Percentiles rank a stretch among this genome's conserved stretches.
These are phyloP conservation scores for Pseudogymnoascus sp. DNA, from an alignment of 2,329 filamentous ascomycete species.

Conservation along the genomic window DNA sequence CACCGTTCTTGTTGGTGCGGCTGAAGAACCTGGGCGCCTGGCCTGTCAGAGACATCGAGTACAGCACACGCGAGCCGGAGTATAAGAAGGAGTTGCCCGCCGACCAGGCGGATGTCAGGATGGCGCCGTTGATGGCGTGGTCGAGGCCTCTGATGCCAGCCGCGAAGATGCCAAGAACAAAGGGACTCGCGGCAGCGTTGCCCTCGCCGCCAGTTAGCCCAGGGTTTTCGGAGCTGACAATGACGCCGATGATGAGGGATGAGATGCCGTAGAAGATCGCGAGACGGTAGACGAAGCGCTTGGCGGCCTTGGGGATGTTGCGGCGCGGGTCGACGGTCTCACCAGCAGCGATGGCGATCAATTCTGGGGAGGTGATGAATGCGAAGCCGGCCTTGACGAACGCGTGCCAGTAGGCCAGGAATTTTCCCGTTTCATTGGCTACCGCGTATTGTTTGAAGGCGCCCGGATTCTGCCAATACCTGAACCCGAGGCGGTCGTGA, in stretches of 20 bases:
- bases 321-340: constrained; percentile 58
- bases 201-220: constrained; percentile 45
- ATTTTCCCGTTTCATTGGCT: constrained; percentile 41
- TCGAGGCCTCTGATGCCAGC: constrained; percentile 57
- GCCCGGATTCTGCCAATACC: constrained; percentile 39
- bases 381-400: constrained; percentile 41
- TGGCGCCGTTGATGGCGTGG: constrained; percentile 60
- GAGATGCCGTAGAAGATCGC: constrained; percentile 54
- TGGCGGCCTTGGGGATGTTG: constrained; percentile 58
- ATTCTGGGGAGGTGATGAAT: constrained; percentile 53
- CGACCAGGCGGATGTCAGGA: constrained; percentile 60
- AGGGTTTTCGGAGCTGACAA: constrained; percentile 56
- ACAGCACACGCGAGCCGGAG: constrained; percentile 60
- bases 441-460: constrained; percentile 34
- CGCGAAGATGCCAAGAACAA: constrained; percentile 53
- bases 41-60: constrained; percentile 58
- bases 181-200: constrained; percentile 40
- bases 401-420: constrained; percentile 52
- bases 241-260: constrained; percentile 51
- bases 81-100: constrained; percentile 56
- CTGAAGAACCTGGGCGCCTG: constrained; percentile 57
- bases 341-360: constrained; percentile 53
- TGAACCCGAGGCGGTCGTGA: constrained; percentile 43
- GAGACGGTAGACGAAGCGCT: constrained; percentile 53
- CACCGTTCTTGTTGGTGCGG: constrained; percentile 51